These are phyloP conservation scores for Wallacemonas sp. DNA, from an alignment of 208 protist species.

Conservation along the genomic window DNA sequence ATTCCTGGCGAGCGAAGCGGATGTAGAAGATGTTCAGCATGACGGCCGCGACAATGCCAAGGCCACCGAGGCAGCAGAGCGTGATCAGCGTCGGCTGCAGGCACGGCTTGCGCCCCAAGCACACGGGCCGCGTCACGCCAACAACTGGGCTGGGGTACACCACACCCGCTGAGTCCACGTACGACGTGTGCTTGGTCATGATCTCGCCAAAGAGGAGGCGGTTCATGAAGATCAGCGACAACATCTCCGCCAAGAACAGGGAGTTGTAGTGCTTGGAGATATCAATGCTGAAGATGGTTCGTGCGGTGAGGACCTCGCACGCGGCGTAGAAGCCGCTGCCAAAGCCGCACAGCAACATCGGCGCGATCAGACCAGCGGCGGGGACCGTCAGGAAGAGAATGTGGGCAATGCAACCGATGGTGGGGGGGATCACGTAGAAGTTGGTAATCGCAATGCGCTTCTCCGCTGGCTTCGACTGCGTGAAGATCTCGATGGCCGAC, in stretches of 20 bases:
- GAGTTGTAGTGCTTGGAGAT: slow-evolving; percentile 58
- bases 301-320: slow-evolving; percentile 36
- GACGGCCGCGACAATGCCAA: slow-evolving; percentile 20
- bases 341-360: slow-evolving; percentile 40
- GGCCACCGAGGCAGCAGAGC: slow-evolving; percentile 21
- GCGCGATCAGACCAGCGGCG: slow-evolving; percentile 29
- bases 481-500: slow-evolving; percentile 38
- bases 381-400: slow-evolving; percentile 37
- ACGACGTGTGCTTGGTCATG: slow-evolving; percentile 39
- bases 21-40: slow-evolving; percentile 37
- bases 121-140: slow-evolving; percentile 12
- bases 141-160: not conserved
- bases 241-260: slow-evolving; percentile 44
- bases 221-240: slow-evolving; percentile 47
- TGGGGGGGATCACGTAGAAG: slow-evolving; percentile 36
- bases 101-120: slow-evolving; percentile 35
- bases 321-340: slow-evolving; percentile 45
- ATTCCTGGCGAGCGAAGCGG: slow-evolving; percentile 26
- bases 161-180: slow-evolving; percentile 3
- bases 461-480: slow-evolving; percentile 28
- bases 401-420: slow-evolving; percentile 25
- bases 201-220: slow-evolving; percentile 52
- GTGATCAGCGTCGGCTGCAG: slow-evolving; percentile 35
- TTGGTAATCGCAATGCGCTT: slow-evolving; percentile 32
- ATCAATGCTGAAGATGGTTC: slow-evolving; percentile 50